These are phyloP conservation scores for Annulohypoxylon nitens DNA, from an alignment of 495 filamentous ascomycete species.

Conservation along the genomic window DNA sequence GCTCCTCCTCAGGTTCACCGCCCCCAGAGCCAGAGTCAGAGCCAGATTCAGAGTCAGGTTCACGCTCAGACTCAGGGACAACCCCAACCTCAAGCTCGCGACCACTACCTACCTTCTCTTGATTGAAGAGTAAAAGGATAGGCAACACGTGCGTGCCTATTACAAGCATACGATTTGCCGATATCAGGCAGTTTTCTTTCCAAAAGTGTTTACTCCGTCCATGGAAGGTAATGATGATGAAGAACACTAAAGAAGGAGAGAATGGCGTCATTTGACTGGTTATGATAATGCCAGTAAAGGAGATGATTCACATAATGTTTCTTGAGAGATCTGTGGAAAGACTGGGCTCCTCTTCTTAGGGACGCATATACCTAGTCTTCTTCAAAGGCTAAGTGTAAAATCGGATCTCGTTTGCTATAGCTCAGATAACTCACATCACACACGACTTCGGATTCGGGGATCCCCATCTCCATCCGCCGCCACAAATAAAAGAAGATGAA, in stretches of 20 bases:
- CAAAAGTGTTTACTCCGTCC: conserved; percentile 10
- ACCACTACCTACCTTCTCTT: conserved; percentile 47
- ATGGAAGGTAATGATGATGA: conserved; percentile 10
- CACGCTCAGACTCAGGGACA: not conserved
- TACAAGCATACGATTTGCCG: conserved; percentile 4
- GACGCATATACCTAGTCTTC: conserved; percentile 30
- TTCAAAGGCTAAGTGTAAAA: conserved; percentile 23
- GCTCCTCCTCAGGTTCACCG: not conserved
- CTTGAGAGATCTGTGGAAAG: conserved; percentile 30
- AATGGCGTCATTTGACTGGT: not conserved
- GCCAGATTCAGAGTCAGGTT: not conserved
- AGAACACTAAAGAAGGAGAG: conserved; percentile 17
- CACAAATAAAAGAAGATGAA: not conserved
- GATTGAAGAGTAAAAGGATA: conserved; percentile 30
- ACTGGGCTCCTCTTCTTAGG: conserved; percentile 12
- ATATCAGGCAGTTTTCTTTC: conserved; percentile 14
- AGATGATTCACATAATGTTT: conserved; percentile 25
- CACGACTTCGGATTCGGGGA: not conserved
- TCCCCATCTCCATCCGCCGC: not conserved
- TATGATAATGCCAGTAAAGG: conserved; percentile 6
- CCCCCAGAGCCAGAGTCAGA: not conserved
- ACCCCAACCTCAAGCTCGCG: conserved; percentile 2
- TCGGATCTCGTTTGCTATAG: conserved; percentile 21
- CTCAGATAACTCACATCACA: not conserved
- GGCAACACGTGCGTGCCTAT: not conserved